Base-by-base conservation (phyloP, 2,329 filamentous ascomycete species). In the Pseudocercospora crystallina region DNA sequence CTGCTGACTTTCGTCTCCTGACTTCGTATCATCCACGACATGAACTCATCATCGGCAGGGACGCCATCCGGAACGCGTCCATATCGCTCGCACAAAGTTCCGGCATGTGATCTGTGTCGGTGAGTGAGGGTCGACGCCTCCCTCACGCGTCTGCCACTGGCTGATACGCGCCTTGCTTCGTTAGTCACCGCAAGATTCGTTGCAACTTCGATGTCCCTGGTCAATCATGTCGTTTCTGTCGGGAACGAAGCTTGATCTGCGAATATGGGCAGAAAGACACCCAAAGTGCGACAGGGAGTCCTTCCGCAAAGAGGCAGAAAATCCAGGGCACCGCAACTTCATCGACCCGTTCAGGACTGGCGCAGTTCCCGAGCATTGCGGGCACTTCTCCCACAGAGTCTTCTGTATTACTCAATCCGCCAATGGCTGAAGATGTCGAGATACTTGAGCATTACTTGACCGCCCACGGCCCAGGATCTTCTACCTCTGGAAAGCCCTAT, bases 401-500 rank as follows among this genome's bases (percentile, higher is more conserved):
- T 15, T 67, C 69, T 2, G 68, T 72, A 5, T 69, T 73, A 47
- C 57, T 74, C 15, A 69, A 69, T 10, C 71, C 71, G 2, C 65
- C 71, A 49, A 63, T 73, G 35, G 71, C 71, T 0, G 71, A 73
- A 48, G 71, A 73, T 43, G 61, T 74, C 7, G 65, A 73, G 14
- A 66, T 72, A 4, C 60, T 73, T 12, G 68, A 72, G 35, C 65
- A 68, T 30, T 70, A 73, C 34, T 66, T 74, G 14, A 65, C 63
- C 2, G 61, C 70, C 26, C 58, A 60, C 11, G 64, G 60, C 34
- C 37, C 58, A 8, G 60, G 56, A 8, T 57, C 53, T 8, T 62
- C 67, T 13, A 49, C 53, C 9, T 48, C 64, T 10, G 43, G 41
- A 10, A 73, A 71, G 29, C 73, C 72, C 12, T 80, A 80, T 52